Conservation (phyloP, 768 basidiomycete species). For the Mycena sanguinolenta region DNA sequence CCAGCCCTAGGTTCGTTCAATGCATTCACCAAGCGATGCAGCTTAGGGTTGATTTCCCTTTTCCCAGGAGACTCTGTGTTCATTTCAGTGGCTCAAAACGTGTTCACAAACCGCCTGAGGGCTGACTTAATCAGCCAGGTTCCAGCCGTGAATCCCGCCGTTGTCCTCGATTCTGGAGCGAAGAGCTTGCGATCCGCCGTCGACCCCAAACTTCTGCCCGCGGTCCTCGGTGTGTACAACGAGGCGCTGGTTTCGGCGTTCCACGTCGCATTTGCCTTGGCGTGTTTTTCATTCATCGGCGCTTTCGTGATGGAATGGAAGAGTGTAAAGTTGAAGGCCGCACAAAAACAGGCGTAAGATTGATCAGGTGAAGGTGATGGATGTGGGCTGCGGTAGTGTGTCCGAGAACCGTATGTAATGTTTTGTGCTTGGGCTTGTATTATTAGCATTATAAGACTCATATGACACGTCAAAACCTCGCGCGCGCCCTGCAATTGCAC, state of each 20-base stretch:
- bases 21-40: background rate
- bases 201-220: conserved; percentile 1
- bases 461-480: too few species aligned
- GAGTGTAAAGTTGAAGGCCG: conserved; percentile 9
- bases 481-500: too few species aligned
- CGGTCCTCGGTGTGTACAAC: conserved; percentile 14
- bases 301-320: conserved; percentile 12
- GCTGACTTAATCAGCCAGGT: background rate
- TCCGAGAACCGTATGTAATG: too few species aligned
- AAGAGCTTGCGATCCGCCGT: conserved; percentile 4
- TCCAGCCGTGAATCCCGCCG: conserved; percentile 14
- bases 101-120: conserved; percentile 25
- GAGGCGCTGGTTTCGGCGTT: background rate
- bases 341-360: too few species aligned
- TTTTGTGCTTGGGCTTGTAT: too few species aligned
- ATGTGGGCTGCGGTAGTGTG: too few species aligned
- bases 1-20: conserved; percentile 22
- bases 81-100: conserved; percentile 36
- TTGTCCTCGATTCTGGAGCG: conserved; percentile 16
- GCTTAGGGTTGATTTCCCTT: background rate
- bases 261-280: conserved; percentile 5
- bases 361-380: too few species aligned
- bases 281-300: background rate
- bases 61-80: conserved; percentile 30
- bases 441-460: too few species aligned